Base-by-base conservation (phyloP, 2,329 filamentous ascomycete genomes). In the Colletotrichum musae region DNA sequence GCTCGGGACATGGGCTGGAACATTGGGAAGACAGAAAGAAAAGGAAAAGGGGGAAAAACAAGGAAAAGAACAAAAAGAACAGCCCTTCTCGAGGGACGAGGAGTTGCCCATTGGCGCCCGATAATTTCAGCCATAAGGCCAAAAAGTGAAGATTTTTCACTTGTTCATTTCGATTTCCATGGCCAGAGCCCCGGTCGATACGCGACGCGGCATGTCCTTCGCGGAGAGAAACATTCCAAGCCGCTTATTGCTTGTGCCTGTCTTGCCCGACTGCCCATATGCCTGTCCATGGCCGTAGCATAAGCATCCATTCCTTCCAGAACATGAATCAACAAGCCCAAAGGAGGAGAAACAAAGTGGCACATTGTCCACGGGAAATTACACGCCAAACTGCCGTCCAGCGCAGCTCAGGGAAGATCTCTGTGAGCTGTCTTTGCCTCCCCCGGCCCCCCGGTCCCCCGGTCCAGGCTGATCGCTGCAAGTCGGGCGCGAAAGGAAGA, bases 381-480 rank as follows among this genome's bases (percentile, higher is more conserved):
- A 50, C n/a, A 50, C 28, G 28, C 28, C 28, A 32, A 32, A 32
- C 47, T 50, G 41, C 47, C 21, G 16, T 16, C n/a, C 10, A 7
- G 47, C 47, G 6, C 12, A 16, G 47, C 47, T 16, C 47, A 53
- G 36, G 58, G 57, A 59, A 59, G 26, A 59, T 50, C 45, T 50
- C 2, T 59, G 57, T 43, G 50, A 51, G 59, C 47, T 18, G 24
- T 36, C 28, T 32, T 36, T 53, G 62, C n/a, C 54, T 36, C 15
- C n/a, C 36, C 50, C n/a, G 21, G 28, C 21, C 32, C 36, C 53
- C 21, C 28, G 24, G 54, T 51, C 53, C 54, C 62, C 47, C 47
- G 24, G 41, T 59, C 66, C 66, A 69, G 66, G 66, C 61, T 64
- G 62, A 69, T 69, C 66, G 66, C 50, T 69, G 66, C 57, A 66